Evolutionary conservation across 1,139 yeast genomes (phyloP), one percentile per base, ranked within the genome.

Genomic region (Hansenula sp.): DNA sequence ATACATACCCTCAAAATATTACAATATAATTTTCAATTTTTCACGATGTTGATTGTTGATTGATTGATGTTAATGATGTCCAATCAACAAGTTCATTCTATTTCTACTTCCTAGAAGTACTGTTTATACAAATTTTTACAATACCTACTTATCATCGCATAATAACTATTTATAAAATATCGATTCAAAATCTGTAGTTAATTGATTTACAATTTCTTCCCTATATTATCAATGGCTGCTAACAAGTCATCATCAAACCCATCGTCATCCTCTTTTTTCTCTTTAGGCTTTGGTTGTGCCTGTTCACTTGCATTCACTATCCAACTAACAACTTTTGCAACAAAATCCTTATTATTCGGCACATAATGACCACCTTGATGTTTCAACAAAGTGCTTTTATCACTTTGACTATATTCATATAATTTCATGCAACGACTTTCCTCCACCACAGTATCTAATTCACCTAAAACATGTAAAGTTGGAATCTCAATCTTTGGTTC

Each of bases 291-390:
- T 6, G 25, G 25, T 21, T 9, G 8, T 21, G 25, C 5, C n/a
- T 40, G n/a, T 15, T 40, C 38, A 9, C 28, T 38, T 27, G 45
- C 48, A 25, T 39, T 36, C n/a, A 55, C 48, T 25, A 84, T 67
- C 87, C 89, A 83, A 37, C 70, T 70, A 2, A 72, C 59, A 2
- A 84, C 82, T 48, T 81, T 77, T 36, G 74, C 76, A 2, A 84
- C 75, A 58, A 77, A 70, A 7, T 76, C 66, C 58, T 79, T 81
- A 3, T 85, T 75, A 52, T 84, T 84, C 6, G 96, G 96, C 15
- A 87, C 91, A 60, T 82, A 87, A 60, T 88, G 96, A 0, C 95
- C 94, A 31, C 96, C 96, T 2, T 91, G 86, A 60, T 88, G 96
- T 48, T 71, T 76, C 50, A 87, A 59, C 35, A 81, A 49, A 3